These are phyloP conservation scores for Naegleria gruberi DNA, from an alignment of 208 protist species.

Conservation along the genomic window DNA sequence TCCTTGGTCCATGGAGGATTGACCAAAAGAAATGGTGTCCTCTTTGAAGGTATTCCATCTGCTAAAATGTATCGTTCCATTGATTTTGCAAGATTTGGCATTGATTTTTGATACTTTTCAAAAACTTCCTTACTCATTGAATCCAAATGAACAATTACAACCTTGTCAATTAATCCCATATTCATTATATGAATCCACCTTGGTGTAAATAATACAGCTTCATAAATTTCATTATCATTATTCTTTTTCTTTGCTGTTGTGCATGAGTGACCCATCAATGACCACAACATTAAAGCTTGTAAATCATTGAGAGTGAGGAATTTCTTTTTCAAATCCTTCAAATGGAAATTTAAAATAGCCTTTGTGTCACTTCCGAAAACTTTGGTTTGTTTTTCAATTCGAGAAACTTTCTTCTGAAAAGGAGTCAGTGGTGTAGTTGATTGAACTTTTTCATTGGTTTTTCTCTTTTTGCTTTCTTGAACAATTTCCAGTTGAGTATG, in stretches of 20 bases:
- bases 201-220: slow-evolving; percentile 1
- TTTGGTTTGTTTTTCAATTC: not conserved
- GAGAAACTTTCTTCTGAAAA: not conserved
- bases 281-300: slow-evolving; percentile 30
- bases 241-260: not conserved
- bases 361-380: not conserved
- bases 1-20: not conserved
- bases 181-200: slow-evolving; percentile 27
- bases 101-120: not conserved
- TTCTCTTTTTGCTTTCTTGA: too few relatives aligned
- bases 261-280: not conserved
- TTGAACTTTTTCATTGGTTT: too few relatives aligned
- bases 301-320: slow-evolving; percentile 25
- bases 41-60: not conserved
- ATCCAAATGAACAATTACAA: slow-evolving; percentile 24
- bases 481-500: too few relatives aligned
- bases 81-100: not conserved
- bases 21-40: not conserved
- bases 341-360: not conserved
- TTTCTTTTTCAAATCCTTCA: slow-evolving; percentile 28
- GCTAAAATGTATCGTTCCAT: not conserved
- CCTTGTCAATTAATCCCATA: slow-evolving; percentile 7
- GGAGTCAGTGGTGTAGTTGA: not conserved
- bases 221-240: not conserved
- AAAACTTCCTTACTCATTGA: slow-evolving; percentile 4